Base-by-base conservation (phyloP, 1,284 basidiomycete genomes). In the Fomitopsis betulina region DNA sequence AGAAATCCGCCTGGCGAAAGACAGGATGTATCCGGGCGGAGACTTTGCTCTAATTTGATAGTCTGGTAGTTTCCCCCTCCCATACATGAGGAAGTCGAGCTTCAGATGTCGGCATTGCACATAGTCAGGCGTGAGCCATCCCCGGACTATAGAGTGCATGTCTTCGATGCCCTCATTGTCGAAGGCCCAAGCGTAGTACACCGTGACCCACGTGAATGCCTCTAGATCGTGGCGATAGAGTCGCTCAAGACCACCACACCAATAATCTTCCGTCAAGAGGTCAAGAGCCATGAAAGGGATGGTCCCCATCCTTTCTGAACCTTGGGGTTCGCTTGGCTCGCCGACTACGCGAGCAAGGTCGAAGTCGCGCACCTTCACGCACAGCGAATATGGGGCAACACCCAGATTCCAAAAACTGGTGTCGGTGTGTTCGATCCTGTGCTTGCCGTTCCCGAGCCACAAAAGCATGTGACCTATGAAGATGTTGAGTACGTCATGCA, bases 281-380 rank as follows among this genome's bases (percentile, higher is more conserved):
- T 58, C 54, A 35, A 56, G 19, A 15, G 40, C 53, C 53, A 56
- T 62, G 58, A 51, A 62, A 3, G 56, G 25, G 1, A 45, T 40
- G 23, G 56, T 60, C 3, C 47, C 47, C 47, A 23, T 49, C 27
- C 47, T 6, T 5, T 49, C 47, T n/a, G 25, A 30, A 13, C 47
- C 23, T 15, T 27, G 25, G 6, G 47, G 47, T 5, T 4, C n/a
- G n/a, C n/a, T 25, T 3, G 10, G 21, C 21, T 12, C 21, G 2
- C 27, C 23, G 32, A n/a, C 10, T 12, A 30, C 19, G 47, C 53
- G 21, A 4, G 38, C 40, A 4, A 55, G 39, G 38, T 55, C 53
- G 21, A 55, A 55, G 9, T 55, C 53, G n/a, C 39, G 35, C 10
- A 55, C 17, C n/a, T 23, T 27, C 5, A n/a, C 5, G 12, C 13